Evolutionary conservation across 257 asterid species (phyloP).

Genomic region (Leptodermis oblonga): DNA sequence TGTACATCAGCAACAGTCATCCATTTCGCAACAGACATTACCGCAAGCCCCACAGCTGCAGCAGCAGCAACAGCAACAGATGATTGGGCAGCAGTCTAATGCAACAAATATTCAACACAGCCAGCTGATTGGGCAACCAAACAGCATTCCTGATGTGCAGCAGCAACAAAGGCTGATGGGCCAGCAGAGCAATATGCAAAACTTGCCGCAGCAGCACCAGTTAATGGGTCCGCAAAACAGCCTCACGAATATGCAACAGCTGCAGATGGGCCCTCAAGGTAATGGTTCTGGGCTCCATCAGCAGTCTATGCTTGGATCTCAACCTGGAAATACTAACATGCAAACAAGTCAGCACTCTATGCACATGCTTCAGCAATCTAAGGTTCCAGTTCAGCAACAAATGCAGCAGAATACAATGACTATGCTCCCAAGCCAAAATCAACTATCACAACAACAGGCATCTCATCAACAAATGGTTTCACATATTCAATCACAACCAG

Average conservation of each 20-base stretch:
- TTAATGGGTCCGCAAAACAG: constrained; percentile 65
- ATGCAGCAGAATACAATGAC: constrained; percentile 55
- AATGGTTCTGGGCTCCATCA: constrained; percentile 75
- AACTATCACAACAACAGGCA: constrained; percentile 63
- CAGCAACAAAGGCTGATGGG: constrained; percentile 68
- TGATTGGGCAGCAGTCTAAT: constrained; percentile 62
- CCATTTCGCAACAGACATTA: constrained; percentile 57
- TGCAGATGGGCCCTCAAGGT: constrained; percentile 61
- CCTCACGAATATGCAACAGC: constrained; percentile 70
- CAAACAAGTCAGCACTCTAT: constrained; percentile 60
- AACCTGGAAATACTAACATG: constrained; percentile 61
- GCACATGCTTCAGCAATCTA: constrained; percentile 70
- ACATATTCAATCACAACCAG: constrained; percentile 83
- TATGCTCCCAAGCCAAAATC: constrained; percentile 72
- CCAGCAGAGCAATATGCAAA: constrained; percentile 65
- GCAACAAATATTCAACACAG: constrained; percentile 65
- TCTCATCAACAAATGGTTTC: constrained; percentile 83
- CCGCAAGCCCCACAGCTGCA: constrained; percentile 60
- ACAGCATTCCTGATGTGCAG: constrained; percentile 59
- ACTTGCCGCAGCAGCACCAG: constrained; percentile 79
- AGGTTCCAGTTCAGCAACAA: constrained; percentile 73
- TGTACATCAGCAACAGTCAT: constrained; percentile 59
- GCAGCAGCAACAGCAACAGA: constrained; percentile 41
- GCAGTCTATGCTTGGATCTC: constrained; percentile 77
- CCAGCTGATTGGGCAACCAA: constrained; percentile 72